Percentiles rank a stretch among this genome's conserved stretches.
These are phyloP conservation scores for Claviceps africana DNA, from an alignment of 2,329 filamentous ascomycete genomes.

Conservation along the genomic window DNA sequence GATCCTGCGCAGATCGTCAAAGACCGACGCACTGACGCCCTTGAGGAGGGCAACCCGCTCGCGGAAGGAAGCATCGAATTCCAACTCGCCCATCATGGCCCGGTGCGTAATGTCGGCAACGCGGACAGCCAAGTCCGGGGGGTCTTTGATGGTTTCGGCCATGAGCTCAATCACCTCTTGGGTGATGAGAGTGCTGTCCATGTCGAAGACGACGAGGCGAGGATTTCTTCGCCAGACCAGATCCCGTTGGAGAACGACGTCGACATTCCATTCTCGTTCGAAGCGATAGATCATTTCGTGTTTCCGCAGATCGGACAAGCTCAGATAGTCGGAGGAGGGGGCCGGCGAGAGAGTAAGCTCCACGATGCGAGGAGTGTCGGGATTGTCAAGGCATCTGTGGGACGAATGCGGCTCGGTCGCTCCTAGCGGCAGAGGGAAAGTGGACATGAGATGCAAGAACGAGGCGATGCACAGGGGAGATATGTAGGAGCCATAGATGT, in stretches of 20 bases:
- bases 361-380: slow-evolving; percentile 46
- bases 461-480: slow-evolving; percentile 51
- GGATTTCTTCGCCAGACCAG: slow-evolving; percentile 65
- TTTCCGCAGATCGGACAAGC: slow-evolving; percentile 56
- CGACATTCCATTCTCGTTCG: slow-evolving; percentile 79
- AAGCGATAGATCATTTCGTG: slow-evolving; percentile 74
- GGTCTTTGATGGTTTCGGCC: slow-evolving; percentile 58
- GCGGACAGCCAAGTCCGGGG: slow-evolving; percentile 58
- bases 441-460: slow-evolving; percentile 52
- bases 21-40: slow-evolving; percentile 66
- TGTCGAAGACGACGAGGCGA: slow-evolving; percentile 87
- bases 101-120: slow-evolving; percentile 83
- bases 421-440: slow-evolving; percentile 40
- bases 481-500: slow-evolving; percentile 52
- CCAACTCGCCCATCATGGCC: slow-evolving; percentile 91
- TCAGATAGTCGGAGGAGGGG: slow-evolving; percentile 47
- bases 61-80: slow-evolving; percentile 73
- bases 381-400: slow-evolving; percentile 50
- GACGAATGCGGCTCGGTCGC: slow-evolving; percentile 43
- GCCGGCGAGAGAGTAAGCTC: slow-evolving; percentile 51
- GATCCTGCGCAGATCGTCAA: slow-evolving; percentile 58
- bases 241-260: slow-evolving; percentile 65
- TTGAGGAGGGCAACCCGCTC: slow-evolving; percentile 69
- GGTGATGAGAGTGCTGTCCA: slow-evolving; percentile 95
- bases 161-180: slow-evolving; percentile 97